Evolutionary conservation across 805 yeast genomes (phyloP).

Genomic region (Cyberlindnera mycetangii): DNA sequence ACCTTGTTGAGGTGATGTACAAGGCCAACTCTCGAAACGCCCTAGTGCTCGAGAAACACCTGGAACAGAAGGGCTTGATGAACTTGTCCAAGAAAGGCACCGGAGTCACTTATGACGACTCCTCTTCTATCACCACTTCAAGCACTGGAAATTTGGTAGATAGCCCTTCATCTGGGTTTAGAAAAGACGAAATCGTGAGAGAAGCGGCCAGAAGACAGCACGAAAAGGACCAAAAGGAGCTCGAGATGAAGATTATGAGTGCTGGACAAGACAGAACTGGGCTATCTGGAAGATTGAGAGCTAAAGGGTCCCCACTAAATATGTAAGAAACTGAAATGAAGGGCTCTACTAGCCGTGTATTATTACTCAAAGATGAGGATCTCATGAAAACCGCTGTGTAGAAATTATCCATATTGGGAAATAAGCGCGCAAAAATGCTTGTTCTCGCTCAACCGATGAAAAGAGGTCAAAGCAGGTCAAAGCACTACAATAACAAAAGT

Average conservation of each 20-base stretch:
- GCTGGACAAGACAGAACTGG: neutral
- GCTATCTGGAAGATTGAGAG: neutral
- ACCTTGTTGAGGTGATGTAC: conserved; percentile 62
- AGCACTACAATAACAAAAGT: too few relatives aligned
- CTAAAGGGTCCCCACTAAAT: neutral
- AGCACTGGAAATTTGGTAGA: neutral
- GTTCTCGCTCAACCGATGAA: neutral
- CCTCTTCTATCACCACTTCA: neutral
- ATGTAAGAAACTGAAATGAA: neutral
- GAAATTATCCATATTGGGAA: neutral
- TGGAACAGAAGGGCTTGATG: conserved; percentile 31
- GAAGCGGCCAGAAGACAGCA: conserved; percentile 1
- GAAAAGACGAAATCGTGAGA: neutral
- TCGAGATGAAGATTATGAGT: neutral
- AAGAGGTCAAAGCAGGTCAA: neutral
- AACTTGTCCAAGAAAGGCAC: conserved; percentile 1
- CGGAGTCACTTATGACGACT: neutral
- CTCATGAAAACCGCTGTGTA: neutral
- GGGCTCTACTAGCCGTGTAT: neutral
- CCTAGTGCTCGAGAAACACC: conserved; percentile 55
- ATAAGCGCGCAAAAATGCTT: neutral
- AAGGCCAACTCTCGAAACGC: conserved; percentile 77
- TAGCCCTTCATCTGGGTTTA: too few relatives aligned
- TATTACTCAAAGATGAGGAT: too few relatives aligned
- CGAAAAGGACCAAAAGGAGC: neutral